These are phyloP conservation scores for Nicotiana tabacum DNA, from an alignment of 257 asterid genomes.

Conservation along the genomic window DNA sequence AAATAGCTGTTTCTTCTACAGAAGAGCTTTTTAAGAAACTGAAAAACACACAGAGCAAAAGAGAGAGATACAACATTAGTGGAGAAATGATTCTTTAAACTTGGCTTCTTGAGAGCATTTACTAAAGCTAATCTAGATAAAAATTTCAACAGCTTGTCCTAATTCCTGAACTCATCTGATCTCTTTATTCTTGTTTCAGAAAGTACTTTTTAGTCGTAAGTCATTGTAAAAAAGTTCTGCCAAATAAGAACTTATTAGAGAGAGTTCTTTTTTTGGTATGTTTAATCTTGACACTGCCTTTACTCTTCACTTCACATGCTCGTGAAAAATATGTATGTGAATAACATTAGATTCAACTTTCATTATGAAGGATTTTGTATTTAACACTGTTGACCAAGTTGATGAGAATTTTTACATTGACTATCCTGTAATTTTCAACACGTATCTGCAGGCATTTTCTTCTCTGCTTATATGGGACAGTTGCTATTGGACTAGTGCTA, in stretches of 20 bases:
- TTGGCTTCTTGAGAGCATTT: neutral
- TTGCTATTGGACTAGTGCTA: conserved; percentile 66
- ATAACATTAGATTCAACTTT: neutral
- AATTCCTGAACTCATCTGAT: neutral
- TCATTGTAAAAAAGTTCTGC: neutral
- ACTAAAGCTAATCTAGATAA: neutral
- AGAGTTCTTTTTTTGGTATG: neutral
- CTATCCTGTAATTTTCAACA: neutral
- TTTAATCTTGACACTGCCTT: neutral
- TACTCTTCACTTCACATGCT: neutral
- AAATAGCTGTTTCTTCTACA: neutral
- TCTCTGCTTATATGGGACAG: conserved; percentile 75
- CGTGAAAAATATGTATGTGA: conserved; percentile 1
- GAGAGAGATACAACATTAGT: neutral
- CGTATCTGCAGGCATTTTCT: conserved; percentile 77
- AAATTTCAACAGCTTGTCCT: neutral
- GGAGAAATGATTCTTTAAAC: too few relatives aligned
- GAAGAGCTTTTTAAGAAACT: neutral
- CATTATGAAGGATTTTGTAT: neutral
- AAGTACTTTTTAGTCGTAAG: neutral
- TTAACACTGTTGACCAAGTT: neutral
- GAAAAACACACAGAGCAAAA: neutral
- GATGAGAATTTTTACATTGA: neutral
- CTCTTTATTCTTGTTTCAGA: neutral
- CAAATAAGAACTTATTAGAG: neutral